Evolutionary conservation across 2,329 filamentous ascomycete species (phyloP).

Genomic region (Ceratocystis ficicola): DNA sequence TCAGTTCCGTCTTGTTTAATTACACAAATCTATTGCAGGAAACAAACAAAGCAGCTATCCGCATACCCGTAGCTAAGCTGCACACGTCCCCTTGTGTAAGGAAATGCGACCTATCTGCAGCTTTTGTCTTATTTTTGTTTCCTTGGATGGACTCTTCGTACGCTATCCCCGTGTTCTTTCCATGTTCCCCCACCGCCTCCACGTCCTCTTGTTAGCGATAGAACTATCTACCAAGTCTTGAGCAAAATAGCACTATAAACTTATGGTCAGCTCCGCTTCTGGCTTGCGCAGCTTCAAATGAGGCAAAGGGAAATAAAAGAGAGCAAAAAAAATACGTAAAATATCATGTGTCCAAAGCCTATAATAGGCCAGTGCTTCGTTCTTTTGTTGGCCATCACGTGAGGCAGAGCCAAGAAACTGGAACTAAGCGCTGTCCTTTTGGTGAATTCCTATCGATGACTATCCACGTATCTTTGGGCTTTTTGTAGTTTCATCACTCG

Average conservation of each 20-base stretch:
- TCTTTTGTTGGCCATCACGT: no score
- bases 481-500: not conserved
- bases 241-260: no score
- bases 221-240: no score
- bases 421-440: not conserved
- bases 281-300: no score
- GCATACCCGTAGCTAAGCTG: not conserved
- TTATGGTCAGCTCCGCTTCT: no score
- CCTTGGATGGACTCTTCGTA: not conserved
- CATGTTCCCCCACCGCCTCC: no score
- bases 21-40: not conserved
- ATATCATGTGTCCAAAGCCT: no score
- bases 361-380: no score
- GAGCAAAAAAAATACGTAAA: no score
- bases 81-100: not conserved
- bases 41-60: slow-evolving; percentile 2
- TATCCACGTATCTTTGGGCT: not conserved
- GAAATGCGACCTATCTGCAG: not conserved
- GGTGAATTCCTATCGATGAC: not conserved
- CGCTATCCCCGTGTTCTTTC: no score
- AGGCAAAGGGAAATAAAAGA: no score
- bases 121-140: not conserved
- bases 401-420: not conserved
- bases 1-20: not conserved
- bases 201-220: no score